These are phyloP conservation scores for Saksenaea vasiformis DNA, from an alignment of 371 early-diverging fungal genomes.

Conservation along the genomic window DNA sequence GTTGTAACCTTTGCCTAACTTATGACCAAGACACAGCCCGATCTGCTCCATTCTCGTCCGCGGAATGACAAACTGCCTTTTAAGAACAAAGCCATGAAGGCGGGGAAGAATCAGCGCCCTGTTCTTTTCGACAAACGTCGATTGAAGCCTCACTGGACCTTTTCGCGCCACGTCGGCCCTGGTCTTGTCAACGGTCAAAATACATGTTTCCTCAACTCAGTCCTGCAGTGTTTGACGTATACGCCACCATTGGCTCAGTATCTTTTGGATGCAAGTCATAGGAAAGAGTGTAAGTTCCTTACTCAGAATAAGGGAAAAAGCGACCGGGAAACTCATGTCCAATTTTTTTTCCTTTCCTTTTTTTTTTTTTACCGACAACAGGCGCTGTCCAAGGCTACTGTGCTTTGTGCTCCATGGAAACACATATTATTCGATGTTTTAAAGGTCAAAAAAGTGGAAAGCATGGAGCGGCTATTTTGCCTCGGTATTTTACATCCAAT, in stretches of 20 bases:
- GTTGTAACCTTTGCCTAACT: neutral
- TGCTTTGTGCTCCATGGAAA: constrained; percentile 63
- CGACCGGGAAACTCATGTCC: neutral
- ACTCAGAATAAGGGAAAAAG: neutral
- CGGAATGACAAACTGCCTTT: neutral
- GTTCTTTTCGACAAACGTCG: constrained; percentile 51
- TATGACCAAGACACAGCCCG: neutral
- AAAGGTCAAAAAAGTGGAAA: constrained; percentile 39
- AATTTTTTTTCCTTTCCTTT: too few relatives aligned
- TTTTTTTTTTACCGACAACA: too few relatives aligned
- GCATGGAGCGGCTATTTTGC: constrained; percentile 56
- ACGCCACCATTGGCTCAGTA: constrained; percentile 85
- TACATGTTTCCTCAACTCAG: constrained; percentile 95
- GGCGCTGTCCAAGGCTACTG: constrained; percentile 59
- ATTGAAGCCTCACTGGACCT: constrained; percentile 55
- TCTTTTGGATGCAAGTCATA: constrained; percentile 62
- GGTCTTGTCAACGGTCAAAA: constrained; percentile 92
- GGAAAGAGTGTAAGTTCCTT: constrained; percentile 46
- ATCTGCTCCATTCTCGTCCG: neutral
- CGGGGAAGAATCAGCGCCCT: neutral
- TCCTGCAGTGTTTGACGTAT: constrained; percentile 90
- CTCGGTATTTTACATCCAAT: constrained; percentile 69
- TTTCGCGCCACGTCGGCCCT: constrained; percentile 65
- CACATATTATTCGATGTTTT: constrained; percentile 53
- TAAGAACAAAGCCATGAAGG: neutral